Evolutionary conservation across 768 basidiomycete species (phyloP), one percentile per base, ranked within the genome.

Genomic region (Agaricus blazei): DNA sequence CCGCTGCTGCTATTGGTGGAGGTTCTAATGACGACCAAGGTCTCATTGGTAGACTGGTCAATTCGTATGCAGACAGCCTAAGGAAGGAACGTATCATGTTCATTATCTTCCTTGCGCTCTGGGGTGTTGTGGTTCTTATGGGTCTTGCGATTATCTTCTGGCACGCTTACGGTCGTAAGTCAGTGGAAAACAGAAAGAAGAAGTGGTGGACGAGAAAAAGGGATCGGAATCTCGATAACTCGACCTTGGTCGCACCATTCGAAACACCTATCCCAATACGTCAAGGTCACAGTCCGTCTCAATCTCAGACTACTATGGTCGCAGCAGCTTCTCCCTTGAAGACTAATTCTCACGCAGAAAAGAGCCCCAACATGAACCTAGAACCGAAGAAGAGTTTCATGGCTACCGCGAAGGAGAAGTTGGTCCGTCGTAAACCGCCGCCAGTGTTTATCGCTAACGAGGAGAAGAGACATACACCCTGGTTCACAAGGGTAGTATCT

Each of bases 31-130:
- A 79, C 57, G 69, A 77, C 57, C 70, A 80, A 6, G 86, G 89
- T 24, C 70, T 95, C 59, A 73, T 97, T 37, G 87, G 84, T 14
- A 78, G 78, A 48, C 72, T 98, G 54, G 81, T 98, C 60, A 72
- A 81, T 47, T 74, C 81, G 9, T 98, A 97, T 65, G 82, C 85
- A 12, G 70, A 72, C 9, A 79, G 84, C 19, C 73, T 98, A 60
- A 77, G 83, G 72, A 86, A 87, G 66, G 93, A 97, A 67, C 83
- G 88, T 34, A 67, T 92, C 58, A 90, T 93, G 77, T 97, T 96
- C 66, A 67, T 68, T 2, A 76, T 95, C 60, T 93, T 97, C 72
- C 76, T 96, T 60, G 87, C 72, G 0, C 73, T 98, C 2, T 98
- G 94, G 93, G 80, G 72, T 15, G 40, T 92, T 37, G 90, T 97